Base-by-base conservation (phyloP, 805 yeast species). In the Zygosaccharomyces rouxii region DNA sequence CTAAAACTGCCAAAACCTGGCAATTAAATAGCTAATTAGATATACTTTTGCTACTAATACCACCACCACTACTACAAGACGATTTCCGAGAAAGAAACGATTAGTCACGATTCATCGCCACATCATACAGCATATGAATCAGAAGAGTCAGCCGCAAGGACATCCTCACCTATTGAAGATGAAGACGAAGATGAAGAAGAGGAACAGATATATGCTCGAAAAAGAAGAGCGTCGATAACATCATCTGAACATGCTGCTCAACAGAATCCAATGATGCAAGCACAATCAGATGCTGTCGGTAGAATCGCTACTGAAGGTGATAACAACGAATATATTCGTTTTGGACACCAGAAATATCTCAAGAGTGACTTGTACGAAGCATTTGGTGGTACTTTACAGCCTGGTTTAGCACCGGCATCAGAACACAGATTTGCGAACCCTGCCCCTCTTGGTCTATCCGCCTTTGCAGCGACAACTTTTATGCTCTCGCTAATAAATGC, bases 311-410 rank as follows among this genome's bases (percentile, higher is more conserved):
- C 70, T 3, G 58, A 67, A 13, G 75, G 74, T 9, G 68, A 63
- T 2, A 83, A 80, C 56, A 81, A 80, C 26, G 83, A 83, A 35
- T 81, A 78, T 59, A 74, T 87, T 50, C 79, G 72, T 54, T 76
- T 87, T 54, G 95, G 95, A 5, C 75, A 79, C 56, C 81, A 83
- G 51, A 80, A 76, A 63, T 87, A 83, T 50, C 71, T 78, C 48
- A 77, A 76, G 56, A 67, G 73, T 47, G 90, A 84, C 43, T 71
- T 84, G 47, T 66, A 72, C 38, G 65, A 66, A 22, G 89, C 89
- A 1, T 84, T 84, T 54, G 96, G 95, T 64, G 95, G 96, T 81
- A 74, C 83, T 11, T 68, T 85, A 63, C 82, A 81, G 56, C 86
- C 92, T 11, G 89, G 86, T 71, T 35, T 71, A 44, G 62, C 76